A percentile compares a stretch with the other conserved stretches of the same genome.
Evolutionary conservation across 2,329 filamentous ascomycete genomes (phyloP).

Genomic region (Colletotrichum coccodes): DNA sequence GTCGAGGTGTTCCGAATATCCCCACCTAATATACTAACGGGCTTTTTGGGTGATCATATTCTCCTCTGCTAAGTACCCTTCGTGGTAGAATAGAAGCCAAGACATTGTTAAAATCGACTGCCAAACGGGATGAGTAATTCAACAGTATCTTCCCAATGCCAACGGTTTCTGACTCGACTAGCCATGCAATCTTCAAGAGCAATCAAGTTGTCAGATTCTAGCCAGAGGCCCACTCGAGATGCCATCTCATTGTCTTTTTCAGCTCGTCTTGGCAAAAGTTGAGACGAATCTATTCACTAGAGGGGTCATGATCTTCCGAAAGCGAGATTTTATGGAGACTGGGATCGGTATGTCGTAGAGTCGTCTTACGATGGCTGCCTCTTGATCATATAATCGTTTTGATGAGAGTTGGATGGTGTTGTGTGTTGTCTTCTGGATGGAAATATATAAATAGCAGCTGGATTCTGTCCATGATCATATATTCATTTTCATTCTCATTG

Average conservation of each 20-base stretch:
- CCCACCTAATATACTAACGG: neutral
- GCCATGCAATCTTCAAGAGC: neutral
- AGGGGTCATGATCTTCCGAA: no score
- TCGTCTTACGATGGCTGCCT: no score
- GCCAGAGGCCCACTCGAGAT: neutral
- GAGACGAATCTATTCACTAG: no score
- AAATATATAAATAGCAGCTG: neutral
- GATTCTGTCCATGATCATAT: neutral
- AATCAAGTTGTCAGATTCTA: neutral
- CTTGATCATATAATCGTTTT: no score
- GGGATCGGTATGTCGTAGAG: no score
- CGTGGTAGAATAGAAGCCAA: neutral
- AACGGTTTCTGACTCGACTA: neutral
- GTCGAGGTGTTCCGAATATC: neutral
- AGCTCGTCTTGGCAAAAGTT: no score
- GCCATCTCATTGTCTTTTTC: neutral
- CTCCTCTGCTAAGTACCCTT: neutral
- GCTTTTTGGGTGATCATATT: neutral
- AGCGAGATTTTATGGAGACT: no score
- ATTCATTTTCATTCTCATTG: neutral
- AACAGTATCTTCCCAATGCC: neutral
- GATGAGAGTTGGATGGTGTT: no score
- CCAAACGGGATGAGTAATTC: neutral
- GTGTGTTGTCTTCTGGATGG: neutral
- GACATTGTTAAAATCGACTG: neutral